Conservation (phyloP, 2,329 filamentous ascomycete species). For the Amesomyces nigricolor region DNA sequence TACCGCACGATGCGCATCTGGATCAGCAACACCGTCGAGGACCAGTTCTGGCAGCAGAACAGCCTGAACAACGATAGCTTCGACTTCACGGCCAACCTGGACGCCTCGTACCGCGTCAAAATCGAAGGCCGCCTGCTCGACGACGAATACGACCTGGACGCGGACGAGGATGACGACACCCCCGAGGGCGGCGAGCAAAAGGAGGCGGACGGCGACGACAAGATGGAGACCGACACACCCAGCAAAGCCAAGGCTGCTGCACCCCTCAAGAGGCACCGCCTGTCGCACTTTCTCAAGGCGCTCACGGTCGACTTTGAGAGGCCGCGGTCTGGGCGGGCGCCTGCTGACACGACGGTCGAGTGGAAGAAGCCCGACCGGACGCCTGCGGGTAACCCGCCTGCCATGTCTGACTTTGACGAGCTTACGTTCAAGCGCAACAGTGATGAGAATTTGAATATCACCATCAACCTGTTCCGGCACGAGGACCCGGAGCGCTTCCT, state of each 20-base stretch:
- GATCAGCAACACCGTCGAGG: slow-evolving; percentile 91
- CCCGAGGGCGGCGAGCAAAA: slow-evolving; percentile 36
- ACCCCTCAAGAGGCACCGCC: slow-evolving; percentile 39
- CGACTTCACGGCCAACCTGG: slow-evolving; percentile 71
- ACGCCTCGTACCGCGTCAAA: slow-evolving; percentile 82
- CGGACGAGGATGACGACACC: slow-evolving; percentile 46
- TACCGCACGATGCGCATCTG: slow-evolving; percentile 84
- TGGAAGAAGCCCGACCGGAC: slow-evolving; percentile 75
- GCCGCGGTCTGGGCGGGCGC: slow-evolving; percentile 48
- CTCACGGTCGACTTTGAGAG: slow-evolving; percentile 69
- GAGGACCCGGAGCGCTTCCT: slow-evolving; percentile 81
- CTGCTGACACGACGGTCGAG: slow-evolving; percentile 58
- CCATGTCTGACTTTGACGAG: slow-evolving; percentile 78
- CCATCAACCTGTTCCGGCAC: slow-evolving; percentile 77
- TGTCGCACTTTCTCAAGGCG: slow-evolving; percentile 79
- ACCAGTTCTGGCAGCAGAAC: slow-evolving; percentile 84
- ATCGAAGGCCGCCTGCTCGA: slow-evolving; percentile 84
- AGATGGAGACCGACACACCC: slow-evolving; percentile 55
- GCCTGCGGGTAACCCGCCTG: slow-evolving; percentile 47
- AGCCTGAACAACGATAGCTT: slow-evolving; percentile 67
- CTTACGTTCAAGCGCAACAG: slow-evolving; percentile 86
- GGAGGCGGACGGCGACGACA: slow-evolving; percentile 35
- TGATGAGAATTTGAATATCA: slow-evolving; percentile 89
- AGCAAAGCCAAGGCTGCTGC: slow-evolving; percentile 33
- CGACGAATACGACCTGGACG: slow-evolving; percentile 53